Evolutionary conservation across 2,329 filamentous ascomycete genomes (phyloP), one percentile per base, ranked within the genome.

Genomic region (Remersonia thermophila): DNA sequence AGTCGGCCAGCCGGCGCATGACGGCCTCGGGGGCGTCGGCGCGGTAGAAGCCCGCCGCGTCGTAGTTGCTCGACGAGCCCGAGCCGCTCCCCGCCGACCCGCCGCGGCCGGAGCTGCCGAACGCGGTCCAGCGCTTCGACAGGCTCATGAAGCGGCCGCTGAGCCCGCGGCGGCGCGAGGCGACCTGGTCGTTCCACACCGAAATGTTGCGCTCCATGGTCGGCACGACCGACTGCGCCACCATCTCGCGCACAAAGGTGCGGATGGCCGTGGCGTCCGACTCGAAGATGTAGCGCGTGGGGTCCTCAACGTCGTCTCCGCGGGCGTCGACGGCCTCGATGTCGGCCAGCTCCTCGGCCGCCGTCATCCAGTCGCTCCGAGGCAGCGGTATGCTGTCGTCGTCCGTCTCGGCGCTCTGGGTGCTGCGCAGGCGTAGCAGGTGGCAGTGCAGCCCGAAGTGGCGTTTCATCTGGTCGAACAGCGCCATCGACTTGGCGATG

Each of bases 391-490:
- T 74, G 51, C 83, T 89, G 53, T 96, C 89, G 54, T 95, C 87
- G 55, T 96, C 91, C 1, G 85, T 87, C 44, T 87, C 77, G 26
- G 84, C 79, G 56, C 85, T 89, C 53, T 86, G 82, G 27, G 77
- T 81, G 51, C 84, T 93, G 48, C 89, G 74, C 34, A 98, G 64
- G 44, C 93, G 70, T 25, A 98, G 66, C 9, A 98, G 67, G 59
- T 98, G 91, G 54, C 91, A 98, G 58, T 98, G 87, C 32, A 96
- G 65, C 2, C 91, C 91, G 45, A 98, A 84, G 59, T 95, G 85
- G n/a, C 91, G 77, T 60, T 96, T 98, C 93, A 98, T 98, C 57
- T 95, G 85, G 49, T 98, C 91, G 57, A 94, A 98, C 18, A 96
- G 66, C 13, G 77, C 74, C 57, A 89, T 89, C 10, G 87, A 93